Conservation (phyloP, 1,139 yeast species). For the Arxiozyma bovina region DNA sequence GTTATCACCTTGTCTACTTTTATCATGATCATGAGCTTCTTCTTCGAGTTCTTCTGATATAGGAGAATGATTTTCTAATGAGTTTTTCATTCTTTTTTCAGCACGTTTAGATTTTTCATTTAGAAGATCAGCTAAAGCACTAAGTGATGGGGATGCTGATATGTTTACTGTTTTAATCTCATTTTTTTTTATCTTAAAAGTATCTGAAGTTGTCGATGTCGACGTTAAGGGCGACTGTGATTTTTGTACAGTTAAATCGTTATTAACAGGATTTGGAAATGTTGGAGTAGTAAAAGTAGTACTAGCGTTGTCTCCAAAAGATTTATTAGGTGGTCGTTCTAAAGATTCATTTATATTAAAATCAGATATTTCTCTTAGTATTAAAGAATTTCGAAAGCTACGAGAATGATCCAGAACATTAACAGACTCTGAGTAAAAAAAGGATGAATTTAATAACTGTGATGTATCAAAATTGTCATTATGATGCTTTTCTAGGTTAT, state of each 20-base stretch:
- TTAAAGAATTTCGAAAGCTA: conserved; percentile 32
- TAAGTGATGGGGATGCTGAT: conserved; percentile 40
- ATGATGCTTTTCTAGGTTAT: background rate
- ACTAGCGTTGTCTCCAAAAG: background rate
- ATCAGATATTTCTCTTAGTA: conserved; percentile 28
- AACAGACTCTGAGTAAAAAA: conserved; percentile 28
- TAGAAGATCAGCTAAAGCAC: conserved; percentile 34
- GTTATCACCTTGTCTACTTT: conserved; percentile 8
- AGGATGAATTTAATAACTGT: conserved; percentile 12
- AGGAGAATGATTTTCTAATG: conserved; percentile 11
- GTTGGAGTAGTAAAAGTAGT: too few species aligned
- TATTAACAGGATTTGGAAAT: too few species aligned
- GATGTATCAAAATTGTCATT: conserved; percentile 6
- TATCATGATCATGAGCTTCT: conserved; percentile 31
- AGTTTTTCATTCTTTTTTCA: conserved; percentile 20
- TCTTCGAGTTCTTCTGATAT: conserved; percentile 24
- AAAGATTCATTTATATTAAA: conserved; percentile 10
- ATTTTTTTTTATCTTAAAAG: conserved; percentile 1
- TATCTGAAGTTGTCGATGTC: background rate
- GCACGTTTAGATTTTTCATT: conserved; percentile 31
- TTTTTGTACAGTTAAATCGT: background rate
- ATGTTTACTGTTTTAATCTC: conserved; percentile 28
- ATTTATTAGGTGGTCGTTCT: background rate
- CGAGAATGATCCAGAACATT: conserved; percentile 37
- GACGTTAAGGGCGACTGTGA: background rate